A percentile compares a stretch with the other conserved stretches of the same genome.
Evolutionary conservation across 345 rosid genomes (phyloP).

Genomic region (Eucalyptus curtisii): DNA sequence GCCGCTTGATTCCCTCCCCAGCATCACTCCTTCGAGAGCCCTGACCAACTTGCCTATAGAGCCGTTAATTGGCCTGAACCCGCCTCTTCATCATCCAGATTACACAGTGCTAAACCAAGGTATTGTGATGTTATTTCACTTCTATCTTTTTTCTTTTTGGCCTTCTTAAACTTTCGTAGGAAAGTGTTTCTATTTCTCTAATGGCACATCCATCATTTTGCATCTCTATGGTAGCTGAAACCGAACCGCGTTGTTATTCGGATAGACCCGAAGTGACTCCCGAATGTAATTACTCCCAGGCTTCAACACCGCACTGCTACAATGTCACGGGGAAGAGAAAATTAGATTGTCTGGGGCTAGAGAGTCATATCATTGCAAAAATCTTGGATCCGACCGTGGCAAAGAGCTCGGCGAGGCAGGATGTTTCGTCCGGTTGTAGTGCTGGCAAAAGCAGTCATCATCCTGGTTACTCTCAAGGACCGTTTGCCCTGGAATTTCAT

Average conservation of each 20-base stretch:
- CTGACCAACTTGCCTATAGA: slow-evolving; percentile 11
- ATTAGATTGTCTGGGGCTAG: background rate
- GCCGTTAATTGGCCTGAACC: background rate
- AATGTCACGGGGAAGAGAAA: background rate
- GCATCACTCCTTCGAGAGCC: slow-evolving; percentile 13
- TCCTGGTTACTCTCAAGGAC: background rate
- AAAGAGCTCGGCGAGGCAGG: background rate
- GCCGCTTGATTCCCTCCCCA: background rate
- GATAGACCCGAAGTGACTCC: background rate
- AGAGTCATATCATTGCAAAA: background rate
- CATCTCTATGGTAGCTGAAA: background rate
- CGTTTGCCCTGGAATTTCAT: background rate
- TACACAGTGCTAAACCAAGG: slow-evolving; percentile 18
- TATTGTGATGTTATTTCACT: slow-evolving; percentile 2
- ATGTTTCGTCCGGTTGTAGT: background rate
- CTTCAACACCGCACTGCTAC: background rate
- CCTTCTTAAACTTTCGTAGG: background rate
- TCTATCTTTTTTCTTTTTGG: background rate
- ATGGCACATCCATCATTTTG: background rate
- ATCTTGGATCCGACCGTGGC: background rate
- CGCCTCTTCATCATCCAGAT: slow-evolving; percentile 11
- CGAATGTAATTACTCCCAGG: background rate
- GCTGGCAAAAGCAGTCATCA: background rate
- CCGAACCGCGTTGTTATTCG: background rate
- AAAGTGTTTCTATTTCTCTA: background rate